phyloP scores from a whole-genome alignment of 768 basidiomycete species.

The Candolleomyces aberdarensis region DNA sequence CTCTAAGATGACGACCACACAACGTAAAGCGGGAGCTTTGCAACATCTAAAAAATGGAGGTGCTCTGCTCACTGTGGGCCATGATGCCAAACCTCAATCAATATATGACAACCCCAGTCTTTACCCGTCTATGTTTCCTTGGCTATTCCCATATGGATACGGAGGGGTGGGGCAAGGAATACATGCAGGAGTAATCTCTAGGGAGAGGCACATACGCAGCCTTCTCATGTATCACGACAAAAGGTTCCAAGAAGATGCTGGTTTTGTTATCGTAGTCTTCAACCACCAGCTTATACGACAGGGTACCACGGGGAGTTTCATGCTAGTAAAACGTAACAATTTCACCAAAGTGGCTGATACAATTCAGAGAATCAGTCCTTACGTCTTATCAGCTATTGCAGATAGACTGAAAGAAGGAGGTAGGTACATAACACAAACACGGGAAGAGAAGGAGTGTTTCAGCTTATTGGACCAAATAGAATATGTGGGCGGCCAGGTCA shows the following conservation, averaged over 20 bases:
- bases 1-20: constrained; percentile 14
- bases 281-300: constrained; percentile 29
- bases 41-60: constrained; percentile 23
- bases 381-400: constrained; percentile 7
- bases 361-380: constrained; percentile 16
- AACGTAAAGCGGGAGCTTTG: constrained; percentile 19
- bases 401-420: background rate
- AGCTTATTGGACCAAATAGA: constrained; percentile 31
- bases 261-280: constrained; percentile 28
- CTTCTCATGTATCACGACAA: constrained; percentile 33
- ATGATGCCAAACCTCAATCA: constrained; percentile 20
- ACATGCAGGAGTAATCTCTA: constrained; percentile 8
- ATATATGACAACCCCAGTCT: constrained; percentile 29
- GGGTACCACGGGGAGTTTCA: constrained; percentile 6
- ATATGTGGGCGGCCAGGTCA: constrained; percentile 27
- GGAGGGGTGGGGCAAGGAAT: constrained; percentile 21
- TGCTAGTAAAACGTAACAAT: constrained; percentile 7
- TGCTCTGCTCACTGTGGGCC: constrained; percentile 26
- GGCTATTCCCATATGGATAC: constrained; percentile 33
- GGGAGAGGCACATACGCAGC: constrained; percentile 14
- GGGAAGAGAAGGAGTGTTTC: background rate
- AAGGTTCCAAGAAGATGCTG: constrained; percentile 29
- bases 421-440: background rate
- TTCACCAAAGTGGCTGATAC: constrained; percentile 19
- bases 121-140: background rate